These are phyloP conservation scores for Curvularia sp. DNA, from an alignment of 2,329 filamentous ascomycete genomes.

Conservation along the genomic window DNA sequence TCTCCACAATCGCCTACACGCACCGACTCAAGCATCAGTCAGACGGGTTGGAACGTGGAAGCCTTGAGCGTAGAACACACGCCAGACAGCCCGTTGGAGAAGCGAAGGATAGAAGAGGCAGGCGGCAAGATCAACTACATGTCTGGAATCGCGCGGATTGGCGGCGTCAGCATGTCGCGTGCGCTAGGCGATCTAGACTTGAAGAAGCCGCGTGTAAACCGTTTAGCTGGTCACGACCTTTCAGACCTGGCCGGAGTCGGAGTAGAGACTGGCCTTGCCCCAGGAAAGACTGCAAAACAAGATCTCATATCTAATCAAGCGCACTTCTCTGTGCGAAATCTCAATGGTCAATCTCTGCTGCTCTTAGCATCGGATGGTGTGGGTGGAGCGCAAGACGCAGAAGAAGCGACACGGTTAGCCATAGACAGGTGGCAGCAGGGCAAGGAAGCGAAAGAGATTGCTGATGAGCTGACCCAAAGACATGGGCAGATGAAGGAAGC, in stretches of 20 bases:
- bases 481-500: slow-evolving; percentile 25
- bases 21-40: slow-evolving; percentile 9
- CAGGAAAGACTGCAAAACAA: slow-evolving; percentile 29
- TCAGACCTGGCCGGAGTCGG: slow-evolving; percentile 32
- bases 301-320: slow-evolving; percentile 37
- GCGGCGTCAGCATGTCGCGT: slow-evolving; percentile 38
- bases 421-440: slow-evolving; percentile 27
- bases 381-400: slow-evolving; percentile 28
- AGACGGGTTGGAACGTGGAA: slow-evolving; percentile 28
- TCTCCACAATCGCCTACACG: slow-evolving; percentile 12
- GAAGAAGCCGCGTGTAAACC: slow-evolving; percentile 36
- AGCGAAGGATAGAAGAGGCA: slow-evolving; percentile 32
- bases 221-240: slow-evolving; percentile 34
- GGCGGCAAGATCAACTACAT: slow-evolving; percentile 34
- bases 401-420: slow-evolving; percentile 26
- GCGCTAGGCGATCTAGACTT: slow-evolving; percentile 34
- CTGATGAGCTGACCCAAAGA: slow-evolving; percentile 24
- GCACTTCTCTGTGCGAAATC: slow-evolving; percentile 26
- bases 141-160: slow-evolving; percentile 32
- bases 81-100: slow-evolving; percentile 30
- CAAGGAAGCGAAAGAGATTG: slow-evolving; percentile 26
- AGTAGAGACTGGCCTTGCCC: slow-evolving; percentile 34
- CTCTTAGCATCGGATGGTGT: slow-evolving; percentile 36
- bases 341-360: slow-evolving; percentile 28
- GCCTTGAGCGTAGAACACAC: slow-evolving; percentile 30